phyloP scores from a whole-genome alignment of 2,329 filamentous ascomycete genomes.

The Apiospora phragmitis region DNA sequence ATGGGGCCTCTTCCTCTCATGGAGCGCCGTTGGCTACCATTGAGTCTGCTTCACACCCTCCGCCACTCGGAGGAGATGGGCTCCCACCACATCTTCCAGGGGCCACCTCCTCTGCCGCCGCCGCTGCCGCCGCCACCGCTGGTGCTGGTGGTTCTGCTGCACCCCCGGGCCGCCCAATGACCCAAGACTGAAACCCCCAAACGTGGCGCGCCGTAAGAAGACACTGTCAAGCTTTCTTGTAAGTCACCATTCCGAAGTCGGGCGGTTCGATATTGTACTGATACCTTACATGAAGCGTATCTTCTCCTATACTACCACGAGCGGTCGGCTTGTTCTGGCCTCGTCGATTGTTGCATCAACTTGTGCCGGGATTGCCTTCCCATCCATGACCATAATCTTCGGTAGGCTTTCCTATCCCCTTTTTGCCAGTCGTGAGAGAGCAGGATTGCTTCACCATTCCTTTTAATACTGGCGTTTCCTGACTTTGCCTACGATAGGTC shows the following conservation, averaged over 20 bases:
- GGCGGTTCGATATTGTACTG: neutral
- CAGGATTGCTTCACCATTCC: neutral
- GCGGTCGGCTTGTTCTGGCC: conserved; percentile 25
- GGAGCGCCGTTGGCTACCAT: neutral
- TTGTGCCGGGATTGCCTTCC: conserved; percentile 30
- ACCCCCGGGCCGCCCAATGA: neutral
- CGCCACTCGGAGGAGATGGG: neutral
- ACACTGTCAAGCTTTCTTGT: neutral
- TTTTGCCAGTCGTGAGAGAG: neutral
- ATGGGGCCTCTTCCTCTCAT: neutral
- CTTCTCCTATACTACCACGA: conserved; percentile 30
- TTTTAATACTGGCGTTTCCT: neutral
- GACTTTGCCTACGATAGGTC: conserved; percentile 29
- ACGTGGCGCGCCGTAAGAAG: neutral
- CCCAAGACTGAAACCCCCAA: neutral
- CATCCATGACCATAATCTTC: conserved; percentile 58
- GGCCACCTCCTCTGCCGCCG: neutral
- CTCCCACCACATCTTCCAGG: neutral
- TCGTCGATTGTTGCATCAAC: conserved; percentile 26
- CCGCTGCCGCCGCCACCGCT: too few relatives aligned
- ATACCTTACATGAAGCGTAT: conserved; percentile 25
- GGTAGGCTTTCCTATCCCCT: conserved; percentile 33
- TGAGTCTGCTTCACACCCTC: neutral
- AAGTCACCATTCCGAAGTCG: neutral
- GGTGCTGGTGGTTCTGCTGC: neutral